Percentiles rank a stretch among this genome's conserved stretches.
phyloP scores from a whole-genome alignment of 1,139 yeast species.

The Blastobotrys malaysiensis region DNA sequence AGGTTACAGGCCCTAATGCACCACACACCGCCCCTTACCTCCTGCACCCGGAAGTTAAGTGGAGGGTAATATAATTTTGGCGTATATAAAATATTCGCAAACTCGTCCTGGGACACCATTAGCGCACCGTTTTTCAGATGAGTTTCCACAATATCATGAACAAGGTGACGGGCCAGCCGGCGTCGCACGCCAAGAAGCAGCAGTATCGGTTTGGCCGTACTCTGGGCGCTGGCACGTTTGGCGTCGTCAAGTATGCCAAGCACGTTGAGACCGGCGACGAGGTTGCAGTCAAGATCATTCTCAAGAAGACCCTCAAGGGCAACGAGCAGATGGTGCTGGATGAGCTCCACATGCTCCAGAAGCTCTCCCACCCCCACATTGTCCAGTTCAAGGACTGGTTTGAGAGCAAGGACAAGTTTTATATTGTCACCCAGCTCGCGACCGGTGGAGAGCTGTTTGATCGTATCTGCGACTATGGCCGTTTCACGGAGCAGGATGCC shows the following conservation, averaged over 20 bases:
- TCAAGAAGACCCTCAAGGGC: constrained; percentile 76
- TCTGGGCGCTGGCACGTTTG: constrained; percentile 88
- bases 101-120: background rate
- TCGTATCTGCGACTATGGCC: constrained; percentile 67
- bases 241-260: constrained; percentile 77
- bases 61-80: background rate
- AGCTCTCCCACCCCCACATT: constrained; percentile 70
- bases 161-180: constrained; percentile 69
- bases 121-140: constrained; percentile 8
- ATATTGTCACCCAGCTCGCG: constrained; percentile 54
- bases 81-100: background rate
- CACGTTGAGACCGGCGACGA: constrained; percentile 54
- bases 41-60: background rate
- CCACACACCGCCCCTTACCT: background rate
- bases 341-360: constrained; percentile 63
- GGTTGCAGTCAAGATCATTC: constrained; percentile 80
- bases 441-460: constrained; percentile 92
- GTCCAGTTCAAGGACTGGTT: constrained; percentile 85
- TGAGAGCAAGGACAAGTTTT: constrained; percentile 58
- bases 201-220: constrained; percentile 71
- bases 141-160: constrained; percentile 22
- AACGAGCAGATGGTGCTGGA: constrained; percentile 67
- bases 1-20: background rate
- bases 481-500: constrained; percentile 83
- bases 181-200: constrained; percentile 56